Percentiles rank a stretch among this genome's conserved stretches.
These are phyloP conservation scores for Colletotrichum simmondsii DNA, from an alignment of 2,329 filamentous ascomycete species.

Conservation along the genomic window DNA sequence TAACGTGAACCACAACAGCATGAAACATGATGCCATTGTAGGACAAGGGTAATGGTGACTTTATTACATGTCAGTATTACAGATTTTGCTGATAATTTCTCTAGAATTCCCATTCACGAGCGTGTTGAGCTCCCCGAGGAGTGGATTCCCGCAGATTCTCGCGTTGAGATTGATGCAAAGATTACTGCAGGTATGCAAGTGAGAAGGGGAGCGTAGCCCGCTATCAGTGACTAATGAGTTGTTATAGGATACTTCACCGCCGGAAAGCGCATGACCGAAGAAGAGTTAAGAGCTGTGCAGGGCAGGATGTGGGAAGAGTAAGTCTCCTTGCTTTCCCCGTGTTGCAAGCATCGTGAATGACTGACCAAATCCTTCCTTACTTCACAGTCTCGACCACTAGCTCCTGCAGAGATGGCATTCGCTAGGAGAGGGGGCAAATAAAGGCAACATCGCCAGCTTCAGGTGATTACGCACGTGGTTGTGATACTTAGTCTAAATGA, in stretches of 20 bases:
- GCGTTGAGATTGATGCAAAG: constrained; percentile 99
- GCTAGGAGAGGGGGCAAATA: background rate
- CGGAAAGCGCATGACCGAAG: constrained; percentile 87
- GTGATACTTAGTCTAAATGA: background rate
- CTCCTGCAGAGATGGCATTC: background rate
- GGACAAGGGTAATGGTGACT: constrained; percentile 72
- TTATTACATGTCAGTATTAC: too few relatives aligned
- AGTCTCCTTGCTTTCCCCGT: constrained; percentile 35
- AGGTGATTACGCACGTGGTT: too few relatives aligned
- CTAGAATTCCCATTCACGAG: constrained; percentile 85
- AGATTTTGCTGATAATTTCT: constrained; percentile 30
- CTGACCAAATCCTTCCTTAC: constrained; percentile 6
- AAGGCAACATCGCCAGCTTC: background rate
- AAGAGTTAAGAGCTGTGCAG: constrained; percentile 86
- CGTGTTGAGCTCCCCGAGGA: constrained; percentile 92
- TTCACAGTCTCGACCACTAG: constrained; percentile 54
- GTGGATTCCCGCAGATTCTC: constrained; percentile 91
- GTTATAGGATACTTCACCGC: constrained; percentile 80
- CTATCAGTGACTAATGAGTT: background rate
- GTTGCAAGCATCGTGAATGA: too few relatives aligned
- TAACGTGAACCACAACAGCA: constrained; percentile 58
- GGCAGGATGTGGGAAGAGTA: constrained; percentile 92
- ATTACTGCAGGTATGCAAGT: constrained; percentile 84
- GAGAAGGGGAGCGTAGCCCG: background rate
- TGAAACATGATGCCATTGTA: constrained; percentile 92